Base-by-base conservation (phyloP, 202 grass and related monocot genomes). In the Saccharum hybrid region DNA sequence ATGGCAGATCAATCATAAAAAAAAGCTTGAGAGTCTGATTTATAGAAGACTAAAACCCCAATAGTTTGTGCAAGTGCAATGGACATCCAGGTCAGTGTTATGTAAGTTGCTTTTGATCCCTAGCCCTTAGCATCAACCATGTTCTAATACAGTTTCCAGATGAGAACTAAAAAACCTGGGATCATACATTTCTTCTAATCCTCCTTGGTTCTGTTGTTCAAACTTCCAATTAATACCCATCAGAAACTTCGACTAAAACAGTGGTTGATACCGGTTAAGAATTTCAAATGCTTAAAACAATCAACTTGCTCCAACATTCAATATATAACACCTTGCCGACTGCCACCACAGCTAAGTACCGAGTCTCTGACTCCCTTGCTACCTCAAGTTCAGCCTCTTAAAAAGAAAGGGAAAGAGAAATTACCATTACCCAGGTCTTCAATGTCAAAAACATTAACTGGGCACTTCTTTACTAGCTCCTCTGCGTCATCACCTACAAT, bases 391-490 rank as follows among this genome's bases (percentile, higher is more conserved):
- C 62, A 75, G 46, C 36, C 23, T 81, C 38, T 76, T 33, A 39
- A 76, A 69, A 15, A 76, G 66, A 74, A 81, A 82, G 9, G 14
- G 63, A 65, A 85, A 82, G 21, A 77, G 12, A 78, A 80, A 14
- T 85, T 84, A 97, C 94, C 90, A 62, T 87, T 87, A 76, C 85
- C 94, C 84, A 97, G 83, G 75, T 97, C 90, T 89, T 97, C 94
- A 41, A 97, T 92, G 72, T 97, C 94, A 90, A 97, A 97, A 82
- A 97, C 94, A 45, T 89, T 87, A 85, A 92, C 81, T 16, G 88
- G 88, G 34, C 91, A 97, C 65, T 76, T 94, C 46, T 89, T 87
- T 39, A 87, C 91, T 52, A 97, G 84, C 66, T 90, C 16, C 75
- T 89, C 88, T 23, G 94, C 91, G 63, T 90, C 75, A 16, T 80